These are phyloP conservation scores for Xylaria sp. DNA, from an alignment of 2,329 filamentous ascomycete genomes.

Conservation along the genomic window DNA sequence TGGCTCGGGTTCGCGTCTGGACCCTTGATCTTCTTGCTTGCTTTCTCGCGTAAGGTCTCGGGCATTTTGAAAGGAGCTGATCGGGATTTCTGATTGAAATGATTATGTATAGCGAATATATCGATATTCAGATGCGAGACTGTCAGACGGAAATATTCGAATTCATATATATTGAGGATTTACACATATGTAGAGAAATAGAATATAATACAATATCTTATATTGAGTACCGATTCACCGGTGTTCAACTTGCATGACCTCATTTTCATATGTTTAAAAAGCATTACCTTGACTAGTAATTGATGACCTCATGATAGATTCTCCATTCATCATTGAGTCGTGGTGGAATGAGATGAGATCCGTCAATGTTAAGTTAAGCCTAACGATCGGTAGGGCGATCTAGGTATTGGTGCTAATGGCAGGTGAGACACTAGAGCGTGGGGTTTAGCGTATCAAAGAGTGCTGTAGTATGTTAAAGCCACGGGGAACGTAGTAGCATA, in stretches of 20 bases:
- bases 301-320: conserved; percentile 47
- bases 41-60: conserved; percentile 48
- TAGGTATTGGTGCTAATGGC: background rate
- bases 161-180: background rate
- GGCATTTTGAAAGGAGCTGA: conserved; percentile 34
- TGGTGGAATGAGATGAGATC: conserved; percentile 2
- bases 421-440: background rate
- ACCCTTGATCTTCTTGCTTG: conserved; percentile 47
- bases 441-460: background rate
- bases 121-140: background rate
- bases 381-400: background rate
- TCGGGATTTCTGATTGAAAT: background rate
- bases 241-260: conserved; percentile 36
- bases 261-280: conserved; percentile 38
- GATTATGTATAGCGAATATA: conserved; percentile 1
- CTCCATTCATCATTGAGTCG: conserved; percentile 9
- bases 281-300: conserved; percentile 26
- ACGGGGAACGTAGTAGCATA: background rate
- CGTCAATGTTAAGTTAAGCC: background rate
- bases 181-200: background rate
- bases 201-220: background rate
- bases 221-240: background rate
- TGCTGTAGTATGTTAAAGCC: background rate
- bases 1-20: conserved; percentile 52
- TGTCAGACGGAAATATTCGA: background rate